These are phyloP conservation scores for Candida ortonii DNA, from an alignment of 805 yeast genomes.

Conservation along the genomic window DNA sequence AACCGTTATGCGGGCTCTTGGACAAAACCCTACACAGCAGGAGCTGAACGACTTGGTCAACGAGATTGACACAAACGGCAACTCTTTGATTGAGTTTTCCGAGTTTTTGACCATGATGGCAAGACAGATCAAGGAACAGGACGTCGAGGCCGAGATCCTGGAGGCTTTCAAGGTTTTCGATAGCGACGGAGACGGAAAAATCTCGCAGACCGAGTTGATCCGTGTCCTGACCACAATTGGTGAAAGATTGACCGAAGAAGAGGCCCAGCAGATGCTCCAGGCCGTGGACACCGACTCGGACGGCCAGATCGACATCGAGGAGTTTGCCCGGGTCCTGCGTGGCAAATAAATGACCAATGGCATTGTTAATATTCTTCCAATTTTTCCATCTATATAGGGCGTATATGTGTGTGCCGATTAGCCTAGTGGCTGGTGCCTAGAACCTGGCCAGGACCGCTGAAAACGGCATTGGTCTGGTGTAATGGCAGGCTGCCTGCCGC, in stretches of 20 bases:
- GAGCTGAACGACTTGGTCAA: conserved; percentile 96
- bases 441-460: conserved; percentile 28
- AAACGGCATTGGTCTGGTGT: conserved; percentile 11
- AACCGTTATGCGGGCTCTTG: conserved; percentile 98
- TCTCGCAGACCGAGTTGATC: conserved; percentile 93
- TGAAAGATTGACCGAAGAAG: conserved; percentile 93
- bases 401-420: conserved; percentile 1
- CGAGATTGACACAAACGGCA: conserved; percentile 94
- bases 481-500: conserved; percentile 21
- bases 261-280: conserved; percentile 94
- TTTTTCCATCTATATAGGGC: conserved; percentile 1
- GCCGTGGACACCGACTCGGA: conserved; percentile 96
- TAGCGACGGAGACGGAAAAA: conserved; percentile 93
- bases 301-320: conserved; percentile 96
- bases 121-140: conserved; percentile 92
- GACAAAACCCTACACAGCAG: conserved; percentile 94
- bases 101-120: conserved; percentile 86
- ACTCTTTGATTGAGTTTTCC: conserved; percentile 81
- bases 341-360: conserved; percentile 62
- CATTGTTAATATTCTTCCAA: conserved; percentile 2
- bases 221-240: conserved; percentile 97
- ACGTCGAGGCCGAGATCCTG: conserved; percentile 92
- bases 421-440: conserved; percentile 19
- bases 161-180: conserved; percentile 99
- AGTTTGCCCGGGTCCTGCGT: conserved; percentile 84